Evolutionary conservation across 2,329 filamentous ascomycete genomes (phyloP), one percentile per base, ranked within the genome.

Genomic region (Colletotrichum orbiculare): DNA sequence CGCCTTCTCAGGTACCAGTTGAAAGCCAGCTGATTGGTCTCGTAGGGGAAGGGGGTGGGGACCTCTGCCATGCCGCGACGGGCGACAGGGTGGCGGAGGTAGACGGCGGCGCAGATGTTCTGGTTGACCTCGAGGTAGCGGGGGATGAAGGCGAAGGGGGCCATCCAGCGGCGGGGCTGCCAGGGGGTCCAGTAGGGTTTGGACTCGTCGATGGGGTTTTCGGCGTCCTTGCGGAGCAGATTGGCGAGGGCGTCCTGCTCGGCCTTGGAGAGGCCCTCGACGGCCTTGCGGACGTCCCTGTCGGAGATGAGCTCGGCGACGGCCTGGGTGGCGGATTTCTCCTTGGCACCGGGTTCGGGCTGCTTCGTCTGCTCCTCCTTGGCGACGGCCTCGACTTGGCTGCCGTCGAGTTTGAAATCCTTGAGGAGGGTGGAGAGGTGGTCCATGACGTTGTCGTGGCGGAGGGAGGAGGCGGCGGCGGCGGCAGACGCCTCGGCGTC

Each of bases 61-160:
- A 95, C 91, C 78, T 95, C 96, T 4, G 91, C 89, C 69, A 87
- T 73, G 10, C 94, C 94, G 3, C 90, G 90, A 66, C 94, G 86
- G 34, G 93, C 96, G 47, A 98, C 95, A 0, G 96, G 96, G 81
- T 99, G 95, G 63, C 96, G 87, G 67, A 99, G 81, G 77, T 99
- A 99, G 45, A 99, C 94, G 10, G 96, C 96, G 1, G 94, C 91
- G 79, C 96, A 99, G 72, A 98, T 91, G 74, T 94, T 96, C 78
- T 97, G 96, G 83, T 98, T 97, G 71, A 99, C 96, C 81, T 99
- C 96, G 66, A 99, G 87, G 78, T 98, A 99, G 58, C 92, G 85
- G 10, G 96, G 96, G 70, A 99, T 94, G 78, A 97, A 97, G 33
- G 94, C 94, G 78, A 99, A 99, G 0, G 94, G 89, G 55, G 87